These are phyloP conservation scores for Lentinula sp. DNA, from an alignment of 768 basidiomycete genomes.

Conservation along the genomic window DNA sequence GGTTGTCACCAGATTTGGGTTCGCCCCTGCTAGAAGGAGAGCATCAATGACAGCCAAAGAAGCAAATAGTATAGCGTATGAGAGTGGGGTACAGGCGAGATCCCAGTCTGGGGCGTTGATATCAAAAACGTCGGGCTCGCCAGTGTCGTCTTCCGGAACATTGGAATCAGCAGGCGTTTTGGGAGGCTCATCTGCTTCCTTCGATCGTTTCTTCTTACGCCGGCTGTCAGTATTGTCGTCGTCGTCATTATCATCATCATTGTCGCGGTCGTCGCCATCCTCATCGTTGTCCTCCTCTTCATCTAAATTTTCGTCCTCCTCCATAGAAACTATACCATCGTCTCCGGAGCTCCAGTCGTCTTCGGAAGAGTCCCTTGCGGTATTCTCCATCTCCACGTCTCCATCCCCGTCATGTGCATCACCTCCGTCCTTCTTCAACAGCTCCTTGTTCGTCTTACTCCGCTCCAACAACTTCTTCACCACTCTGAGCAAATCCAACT, in stretches of 20 bases:
- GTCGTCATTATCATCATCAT: slow-evolving; percentile 16
- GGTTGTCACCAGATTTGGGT: slow-evolving; percentile 32
- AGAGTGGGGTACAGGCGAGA: slow-evolving; percentile 44
- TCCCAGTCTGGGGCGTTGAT: slow-evolving; percentile 55
- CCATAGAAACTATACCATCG: slow-evolving; percentile 23
- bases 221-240: slow-evolving; percentile 12
- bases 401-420: slow-evolving; percentile 12
- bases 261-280: neutral
- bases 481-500: slow-evolving; percentile 33
- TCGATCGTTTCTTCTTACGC: slow-evolving; percentile 12
- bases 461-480: slow-evolving; percentile 45
- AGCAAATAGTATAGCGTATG: slow-evolving; percentile 43
- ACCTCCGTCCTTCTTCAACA: slow-evolving; percentile 15
- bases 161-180: slow-evolving; percentile 11
- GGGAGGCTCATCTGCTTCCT: neutral
- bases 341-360: slow-evolving; percentile 47
- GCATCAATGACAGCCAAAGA: slow-evolving; percentile 37
- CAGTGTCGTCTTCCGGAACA: slow-evolving; percentile 40
- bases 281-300: slow-evolving; percentile 20
- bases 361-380: slow-evolving; percentile 33
- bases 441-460: slow-evolving; percentile 34
- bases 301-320: slow-evolving; percentile 19
- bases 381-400: slow-evolving; percentile 10
- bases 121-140: slow-evolving; percentile 50
- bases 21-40: slow-evolving; percentile 42